Percentiles rank a stretch among this genome's conserved stretches.
Conservation (phyloP, 208 protist species). For the Herpetomonas samuelpessoai region DNA sequence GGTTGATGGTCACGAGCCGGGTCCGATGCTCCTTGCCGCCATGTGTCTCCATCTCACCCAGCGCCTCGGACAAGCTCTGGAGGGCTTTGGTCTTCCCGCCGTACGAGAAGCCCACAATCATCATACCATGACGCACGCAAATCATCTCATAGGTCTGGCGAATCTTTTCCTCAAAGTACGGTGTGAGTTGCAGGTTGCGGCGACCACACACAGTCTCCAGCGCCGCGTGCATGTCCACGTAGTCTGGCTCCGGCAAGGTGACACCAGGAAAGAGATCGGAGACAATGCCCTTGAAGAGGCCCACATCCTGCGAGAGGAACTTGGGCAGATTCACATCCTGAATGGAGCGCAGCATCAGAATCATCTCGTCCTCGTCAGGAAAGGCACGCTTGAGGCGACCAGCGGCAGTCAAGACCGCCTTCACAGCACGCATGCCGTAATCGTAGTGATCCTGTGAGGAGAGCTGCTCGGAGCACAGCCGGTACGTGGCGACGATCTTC, state of each 20-base stretch:
- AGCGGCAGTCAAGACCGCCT: conserved; percentile 94
- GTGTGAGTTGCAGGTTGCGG: conserved; percentile 86
- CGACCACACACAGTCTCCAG: conserved; percentile 52
- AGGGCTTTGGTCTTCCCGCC: conserved; percentile 91
- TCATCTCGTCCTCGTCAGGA: conserved; percentile 92
- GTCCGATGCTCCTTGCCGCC: conserved; percentile 75
- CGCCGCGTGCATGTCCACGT: conserved; percentile 82
- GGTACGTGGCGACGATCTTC: conserved; percentile 97
- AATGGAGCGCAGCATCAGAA: conserved; percentile 95
- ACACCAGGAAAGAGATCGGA: conserved; percentile 94
- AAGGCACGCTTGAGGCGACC: conserved; percentile 89
- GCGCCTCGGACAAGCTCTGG: conserved; percentile 82
- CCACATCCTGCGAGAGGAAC: conserved; percentile 95
- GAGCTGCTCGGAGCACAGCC: conserved; percentile 96
- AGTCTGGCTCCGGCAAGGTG: conserved; percentile 81
- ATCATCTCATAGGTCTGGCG: conserved; percentile 97
- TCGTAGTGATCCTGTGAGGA: conserved; percentile 98
- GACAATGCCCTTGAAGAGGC: conserved; percentile 96
- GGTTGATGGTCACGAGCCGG: conserved; percentile 92
- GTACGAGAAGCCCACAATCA: conserved; percentile 96
- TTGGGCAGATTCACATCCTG: conserved; percentile 96
- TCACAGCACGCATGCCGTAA: conserved; percentile 97
- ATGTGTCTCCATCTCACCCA: conserved; percentile 72
- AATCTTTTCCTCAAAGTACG: conserved; percentile 91
- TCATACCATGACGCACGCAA: conserved; percentile 96